A percentile compares a stretch with the other conserved stretches of the same genome.
Conservation (phyloP, 2,329 filamentous ascomycete genomes). For the Hymenoscyphus fructigenus region DNA sequence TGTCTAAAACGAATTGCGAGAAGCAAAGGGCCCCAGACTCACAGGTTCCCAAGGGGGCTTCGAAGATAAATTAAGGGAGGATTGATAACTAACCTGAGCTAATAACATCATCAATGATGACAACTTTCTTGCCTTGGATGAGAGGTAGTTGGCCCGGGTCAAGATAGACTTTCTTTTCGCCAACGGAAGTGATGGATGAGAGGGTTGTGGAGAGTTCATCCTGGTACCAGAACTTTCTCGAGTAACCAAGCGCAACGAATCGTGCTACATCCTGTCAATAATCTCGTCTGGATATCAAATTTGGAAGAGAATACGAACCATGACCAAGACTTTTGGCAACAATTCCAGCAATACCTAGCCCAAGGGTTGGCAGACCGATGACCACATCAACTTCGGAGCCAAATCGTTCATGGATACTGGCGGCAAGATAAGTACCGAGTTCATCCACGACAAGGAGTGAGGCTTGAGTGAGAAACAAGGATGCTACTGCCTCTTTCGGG, state of each 20-base stretch:
- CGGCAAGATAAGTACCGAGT: constrained; percentile 22
- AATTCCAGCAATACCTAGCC: constrained; percentile 25
- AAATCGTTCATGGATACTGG: constrained; percentile 14
- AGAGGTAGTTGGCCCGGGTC: constrained; percentile 31
- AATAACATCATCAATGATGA: constrained; percentile 34
- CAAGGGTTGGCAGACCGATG: constrained; percentile 32
- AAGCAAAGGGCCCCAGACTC: too few relatives aligned
- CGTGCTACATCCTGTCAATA: constrained; percentile 18
- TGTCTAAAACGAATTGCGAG: not conserved
- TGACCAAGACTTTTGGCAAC: constrained; percentile 28
- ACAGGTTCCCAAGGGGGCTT: not conserved
- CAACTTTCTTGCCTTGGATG: constrained; percentile 21
- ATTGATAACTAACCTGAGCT: constrained; percentile 21
- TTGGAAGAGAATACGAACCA: not conserved
- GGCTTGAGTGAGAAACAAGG: constrained; percentile 31
- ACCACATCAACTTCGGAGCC: constrained; percentile 21
- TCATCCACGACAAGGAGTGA: constrained; percentile 24
- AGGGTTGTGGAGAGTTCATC: constrained; percentile 27
- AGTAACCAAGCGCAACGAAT: constrained; percentile 33
- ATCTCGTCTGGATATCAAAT: not conserved
- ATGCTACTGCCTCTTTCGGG: constrained; percentile 29
- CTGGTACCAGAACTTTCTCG: constrained; percentile 34
- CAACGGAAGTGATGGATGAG: constrained; percentile 32
- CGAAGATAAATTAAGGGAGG: not conserved
- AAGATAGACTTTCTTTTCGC: constrained; percentile 28